These are phyloP conservation scores for Alopecurus myosuroides DNA, from an alignment of 176 grass and related monocot species.

Conservation along the genomic window DNA sequence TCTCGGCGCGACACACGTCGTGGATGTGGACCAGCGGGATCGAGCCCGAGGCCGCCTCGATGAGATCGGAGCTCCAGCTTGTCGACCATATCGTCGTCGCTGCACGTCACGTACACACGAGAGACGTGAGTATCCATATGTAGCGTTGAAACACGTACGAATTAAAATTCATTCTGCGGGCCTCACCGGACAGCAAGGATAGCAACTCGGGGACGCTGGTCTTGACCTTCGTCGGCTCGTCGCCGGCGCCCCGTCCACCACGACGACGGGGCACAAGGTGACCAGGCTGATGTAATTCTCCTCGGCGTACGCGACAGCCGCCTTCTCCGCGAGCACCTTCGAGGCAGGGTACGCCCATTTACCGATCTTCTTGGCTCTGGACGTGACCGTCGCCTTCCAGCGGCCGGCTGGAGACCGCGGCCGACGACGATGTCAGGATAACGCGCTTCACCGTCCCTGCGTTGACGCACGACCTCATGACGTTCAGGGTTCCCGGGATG, in stretches of 20 bases:
- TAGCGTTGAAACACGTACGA: background rate
- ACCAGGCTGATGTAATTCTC: slow-evolving; percentile 59
- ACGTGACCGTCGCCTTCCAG: slow-evolving; percentile 41
- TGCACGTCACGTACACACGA: background rate
- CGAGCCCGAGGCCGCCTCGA: slow-evolving; percentile 38
- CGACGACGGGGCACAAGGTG: slow-evolving; percentile 33
- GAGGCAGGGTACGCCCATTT: slow-evolving; percentile 54
- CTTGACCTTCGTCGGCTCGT: background rate
- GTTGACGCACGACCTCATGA: slow-evolving; percentile 59
- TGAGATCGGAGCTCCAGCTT: slow-evolving; percentile 25
- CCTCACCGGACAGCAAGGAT: slow-evolving; percentile 51
- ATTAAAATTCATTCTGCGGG: no score
- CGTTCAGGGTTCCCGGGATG: background rate
- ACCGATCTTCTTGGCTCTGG: slow-evolving; percentile 14
- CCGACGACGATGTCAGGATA: slow-evolving; percentile 64
- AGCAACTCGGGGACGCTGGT: slow-evolving; percentile 24
- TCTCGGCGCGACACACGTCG: slow-evolving; percentile 53
- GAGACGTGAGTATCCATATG: background rate
- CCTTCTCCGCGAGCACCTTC: slow-evolving; percentile 56
- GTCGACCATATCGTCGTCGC: slow-evolving; percentile 23
- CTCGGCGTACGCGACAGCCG: slow-evolving; percentile 37
- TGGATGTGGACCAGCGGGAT: slow-evolving; percentile 46
- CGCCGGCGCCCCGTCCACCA: slow-evolving; percentile 24
- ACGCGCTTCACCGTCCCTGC: slow-evolving; percentile 63
- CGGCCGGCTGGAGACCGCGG: slow-evolving; percentile 31